A percentile compares a stretch with the other conserved stretches of the same genome.
phyloP scores from a whole-genome alignment of 495 filamentous ascomycete genomes.

The Lophiotrema nucula region DNA sequence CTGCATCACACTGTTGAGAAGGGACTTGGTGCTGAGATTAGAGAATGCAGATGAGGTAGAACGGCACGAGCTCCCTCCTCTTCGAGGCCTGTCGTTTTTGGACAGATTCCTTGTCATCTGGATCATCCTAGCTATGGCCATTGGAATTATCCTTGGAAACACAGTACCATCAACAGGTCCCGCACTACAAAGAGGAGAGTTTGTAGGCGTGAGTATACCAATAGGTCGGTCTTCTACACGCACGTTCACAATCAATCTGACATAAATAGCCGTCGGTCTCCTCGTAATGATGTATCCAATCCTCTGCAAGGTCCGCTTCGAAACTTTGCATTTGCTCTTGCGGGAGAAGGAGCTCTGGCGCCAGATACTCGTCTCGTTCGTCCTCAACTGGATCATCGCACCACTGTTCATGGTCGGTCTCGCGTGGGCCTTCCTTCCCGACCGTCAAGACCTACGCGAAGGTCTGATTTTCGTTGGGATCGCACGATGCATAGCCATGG shows the following conservation, averaged over 20 bases:
- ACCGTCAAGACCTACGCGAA: constrained; percentile 41
- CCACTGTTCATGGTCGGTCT: constrained; percentile 79
- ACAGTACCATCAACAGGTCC: constrained; percentile 63
- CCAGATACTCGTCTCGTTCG: constrained; percentile 73
- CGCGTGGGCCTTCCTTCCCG: constrained; percentile 44
- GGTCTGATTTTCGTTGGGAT: constrained; percentile 45
- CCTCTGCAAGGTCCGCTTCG: constrained; percentile 86
- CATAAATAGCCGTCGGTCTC: constrained; percentile 64
- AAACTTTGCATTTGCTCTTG: constrained; percentile 71
- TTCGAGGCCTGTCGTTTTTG: constrained; percentile 62
- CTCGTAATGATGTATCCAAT: constrained; percentile 97
- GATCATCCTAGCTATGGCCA: constrained; percentile 82
- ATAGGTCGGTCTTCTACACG: constrained; percentile 56
- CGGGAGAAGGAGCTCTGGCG: constrained; percentile 64
- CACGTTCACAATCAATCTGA: not conserved
- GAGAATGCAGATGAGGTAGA: not conserved
- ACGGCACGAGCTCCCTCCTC: constrained; percentile 36
- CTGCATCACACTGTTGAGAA: not conserved
- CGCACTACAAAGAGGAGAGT: constrained; percentile 67
- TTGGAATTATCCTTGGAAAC: constrained; percentile 78
- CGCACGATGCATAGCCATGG: constrained; percentile 45
- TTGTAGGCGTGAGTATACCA: constrained; percentile 71
- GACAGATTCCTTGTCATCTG: constrained; percentile 78
- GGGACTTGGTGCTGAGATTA: not conserved
- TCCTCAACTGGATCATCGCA: constrained; percentile 88